These are phyloP conservation scores for Phaeosphaeria sp. DNA, from an alignment of 2,329 filamentous ascomycete genomes.

Conservation along the genomic window DNA sequence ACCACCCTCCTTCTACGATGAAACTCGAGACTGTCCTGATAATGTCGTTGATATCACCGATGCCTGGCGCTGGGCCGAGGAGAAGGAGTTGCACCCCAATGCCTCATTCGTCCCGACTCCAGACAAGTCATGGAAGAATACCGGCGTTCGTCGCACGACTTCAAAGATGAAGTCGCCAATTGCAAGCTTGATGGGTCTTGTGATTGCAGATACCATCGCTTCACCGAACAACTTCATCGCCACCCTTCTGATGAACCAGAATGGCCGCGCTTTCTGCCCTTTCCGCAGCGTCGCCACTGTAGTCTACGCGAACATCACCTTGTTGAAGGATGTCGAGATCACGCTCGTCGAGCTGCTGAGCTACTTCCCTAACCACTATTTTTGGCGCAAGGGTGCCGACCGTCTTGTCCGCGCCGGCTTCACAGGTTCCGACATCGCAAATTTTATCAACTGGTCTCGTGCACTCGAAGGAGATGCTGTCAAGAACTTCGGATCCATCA, in stretches of 20 bases:
- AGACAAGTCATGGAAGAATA: slow-evolving; percentile 7
- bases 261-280: slow-evolving; percentile 9
- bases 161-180: slow-evolving; percentile 19
- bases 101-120: slow-evolving; percentile 4
- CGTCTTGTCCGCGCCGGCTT: slow-evolving; percentile 8
- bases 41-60: slow-evolving; percentile 21
- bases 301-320: slow-evolving; percentile 14
- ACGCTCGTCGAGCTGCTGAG: slow-evolving; percentile 21
- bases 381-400: slow-evolving; percentile 19
- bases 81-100: slow-evolving; percentile 2
- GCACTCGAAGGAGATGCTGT: slow-evolving; percentile 1
- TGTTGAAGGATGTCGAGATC: slow-evolving; percentile 19
- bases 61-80: slow-evolving; percentile 21
- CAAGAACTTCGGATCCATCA: background rate
- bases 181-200: slow-evolving; percentile 14
- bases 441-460: slow-evolving; percentile 20
- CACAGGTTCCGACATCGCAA: background rate
- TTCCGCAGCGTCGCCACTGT: slow-evolving; percentile 26
- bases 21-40: slow-evolving; percentile 19
- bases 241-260: slow-evolving; percentile 7
- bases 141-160: background rate
- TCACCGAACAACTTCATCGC: background rate
- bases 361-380: slow-evolving; percentile 23
- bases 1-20: background rate
- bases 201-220: background rate